Conservation (phyloP, 805 yeast species). For the Metschnikowia bowlesiae region DNA sequence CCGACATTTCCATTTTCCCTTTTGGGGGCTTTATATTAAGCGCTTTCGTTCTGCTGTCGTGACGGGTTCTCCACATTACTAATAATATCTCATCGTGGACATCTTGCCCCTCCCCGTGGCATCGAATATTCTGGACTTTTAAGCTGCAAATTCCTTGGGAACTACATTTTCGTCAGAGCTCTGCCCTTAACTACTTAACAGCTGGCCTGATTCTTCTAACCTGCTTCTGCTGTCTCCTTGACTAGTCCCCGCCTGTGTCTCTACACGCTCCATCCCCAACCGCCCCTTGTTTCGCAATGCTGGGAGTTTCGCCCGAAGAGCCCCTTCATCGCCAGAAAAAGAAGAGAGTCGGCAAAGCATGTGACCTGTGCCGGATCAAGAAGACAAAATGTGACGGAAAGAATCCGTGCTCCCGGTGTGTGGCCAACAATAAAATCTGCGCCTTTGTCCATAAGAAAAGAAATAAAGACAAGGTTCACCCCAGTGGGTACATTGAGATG, state of each 20-base stretch:
- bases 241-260: background rate
- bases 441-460: conserved; percentile 54
- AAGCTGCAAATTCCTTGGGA: too few species aligned
- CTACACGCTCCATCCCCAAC: too few species aligned
- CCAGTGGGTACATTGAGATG: conserved; percentile 59
- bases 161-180: too few species aligned
- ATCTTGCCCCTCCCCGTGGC: background rate
- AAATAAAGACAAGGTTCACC: conserved; percentile 51
- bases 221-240: too few species aligned
- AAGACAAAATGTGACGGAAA: conserved; percentile 63
- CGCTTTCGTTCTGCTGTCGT: background rate
- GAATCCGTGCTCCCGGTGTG: conserved; percentile 56
- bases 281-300: background rate
- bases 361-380: conserved; percentile 58
- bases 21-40: background rate
- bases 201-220: too few species aligned
- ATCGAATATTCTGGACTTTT: background rate
- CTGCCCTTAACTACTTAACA: too few species aligned
- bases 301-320: conserved; percentile 9
- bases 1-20: background rate
- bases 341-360: conserved; percentile 60
- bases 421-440: conserved; percentile 54
- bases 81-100: background rate
- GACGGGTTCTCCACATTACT: background rate
- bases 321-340: conserved; percentile 29